Conservation (phyloP, 2,329 filamentous ascomycete genomes). For the Chalaropsis thielavioides region DNA sequence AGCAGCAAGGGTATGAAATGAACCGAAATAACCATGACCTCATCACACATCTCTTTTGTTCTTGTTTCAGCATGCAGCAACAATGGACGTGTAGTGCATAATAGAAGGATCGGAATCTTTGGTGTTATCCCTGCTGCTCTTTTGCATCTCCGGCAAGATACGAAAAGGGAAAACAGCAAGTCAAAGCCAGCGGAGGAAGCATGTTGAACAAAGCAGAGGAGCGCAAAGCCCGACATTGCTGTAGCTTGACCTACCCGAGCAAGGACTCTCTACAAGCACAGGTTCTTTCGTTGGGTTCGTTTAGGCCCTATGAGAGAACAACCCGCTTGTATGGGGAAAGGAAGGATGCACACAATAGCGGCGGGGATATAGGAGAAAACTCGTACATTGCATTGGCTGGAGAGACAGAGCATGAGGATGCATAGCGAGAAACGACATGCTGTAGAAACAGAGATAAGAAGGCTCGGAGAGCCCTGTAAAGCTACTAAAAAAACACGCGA, state of each 20-base stretch:
- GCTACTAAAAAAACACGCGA: no score
- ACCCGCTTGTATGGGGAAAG: neutral
- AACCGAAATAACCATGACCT: neutral
- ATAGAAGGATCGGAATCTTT: neutral
- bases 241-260: neutral
- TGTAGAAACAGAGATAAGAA: no score
- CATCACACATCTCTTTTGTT: neutral
- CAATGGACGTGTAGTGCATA: neutral
- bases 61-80: neutral
- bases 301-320: neutral
- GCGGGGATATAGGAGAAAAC: neutral
- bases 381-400: neutral
- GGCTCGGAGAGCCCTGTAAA: no score
- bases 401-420: neutral
- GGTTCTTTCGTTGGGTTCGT: neutral
- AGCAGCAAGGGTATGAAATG: neutral
- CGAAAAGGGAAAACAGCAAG: neutral
- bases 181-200: neutral
- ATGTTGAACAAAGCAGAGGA: neutral
- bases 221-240: neutral
- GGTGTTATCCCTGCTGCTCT: neutral
- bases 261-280: neutral
- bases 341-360: conserved; percentile 1
- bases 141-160: neutral
- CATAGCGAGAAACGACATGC: no score